phyloP scores from a whole-genome alignment of 73 alveolate species.

The Halteria grandinella region DNA sequence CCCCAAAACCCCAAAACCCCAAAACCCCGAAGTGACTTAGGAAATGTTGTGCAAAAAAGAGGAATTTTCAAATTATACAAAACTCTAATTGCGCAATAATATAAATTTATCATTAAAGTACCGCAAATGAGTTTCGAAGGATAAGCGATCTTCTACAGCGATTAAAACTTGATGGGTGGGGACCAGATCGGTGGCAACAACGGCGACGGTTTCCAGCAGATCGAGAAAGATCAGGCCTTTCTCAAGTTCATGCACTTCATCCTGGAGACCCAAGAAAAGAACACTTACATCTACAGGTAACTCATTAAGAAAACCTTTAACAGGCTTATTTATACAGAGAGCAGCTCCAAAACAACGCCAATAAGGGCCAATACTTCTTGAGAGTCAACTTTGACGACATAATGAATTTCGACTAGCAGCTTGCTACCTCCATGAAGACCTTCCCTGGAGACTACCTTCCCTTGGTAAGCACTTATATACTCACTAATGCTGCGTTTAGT shows the following conservation, averaged over 20 bases:
- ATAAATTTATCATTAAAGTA: conserved; percentile 16
- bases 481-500: conserved; percentile 47
- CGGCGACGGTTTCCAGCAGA: conserved; percentile 12
- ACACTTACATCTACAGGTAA: conserved; percentile 68
- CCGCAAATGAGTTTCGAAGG: conserved; percentile 70
- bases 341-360: conserved; percentile 56
- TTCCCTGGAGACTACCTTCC: conserved; percentile 68
- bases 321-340: conserved; percentile 58
- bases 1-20: too few species aligned
- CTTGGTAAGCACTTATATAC: conserved; percentile 38
- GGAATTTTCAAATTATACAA: too few species aligned
- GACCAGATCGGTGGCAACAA: conserved; percentile 17
- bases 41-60: too few species aligned
- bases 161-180: conserved; percentile 51
- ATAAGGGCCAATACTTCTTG: conserved; percentile 62
- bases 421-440: conserved; percentile 43
- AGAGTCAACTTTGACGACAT: conserved; percentile 71
- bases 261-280: conserved; percentile 49
- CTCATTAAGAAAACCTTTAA: too few species aligned
- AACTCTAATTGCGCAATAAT: conserved; percentile 56
- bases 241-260: conserved; percentile 61
- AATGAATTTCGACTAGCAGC: conserved; percentile 52
- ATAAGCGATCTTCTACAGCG: conserved; percentile 39
- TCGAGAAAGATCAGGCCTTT: conserved; percentile 47
- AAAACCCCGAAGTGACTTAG: too few species aligned